phyloP scores from a whole-genome alignment of 139 green algal genomes.

The Chlamydomonas schloesseri region DNA sequence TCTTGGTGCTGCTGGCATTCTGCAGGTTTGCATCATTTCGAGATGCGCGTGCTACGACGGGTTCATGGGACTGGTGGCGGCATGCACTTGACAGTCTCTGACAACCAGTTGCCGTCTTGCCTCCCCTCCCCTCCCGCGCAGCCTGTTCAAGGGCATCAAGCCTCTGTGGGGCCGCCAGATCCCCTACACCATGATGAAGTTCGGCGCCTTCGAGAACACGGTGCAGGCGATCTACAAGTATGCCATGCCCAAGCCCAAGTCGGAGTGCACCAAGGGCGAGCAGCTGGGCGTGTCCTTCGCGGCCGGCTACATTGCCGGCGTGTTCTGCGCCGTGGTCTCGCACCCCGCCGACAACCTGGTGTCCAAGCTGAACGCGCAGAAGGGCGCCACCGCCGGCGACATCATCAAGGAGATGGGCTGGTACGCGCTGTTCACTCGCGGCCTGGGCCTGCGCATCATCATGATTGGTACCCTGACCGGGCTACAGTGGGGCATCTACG shows the following conservation, averaged over 20 bases:
- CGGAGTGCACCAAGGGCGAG: constrained; percentile 91
- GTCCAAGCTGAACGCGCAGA: constrained; percentile 92
- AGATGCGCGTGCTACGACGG: too few species aligned
- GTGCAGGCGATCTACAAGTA: constrained; percentile 93
- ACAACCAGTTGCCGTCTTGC: too few species aligned
- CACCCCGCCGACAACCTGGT: constrained; percentile 96
- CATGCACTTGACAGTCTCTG: too few species aligned
- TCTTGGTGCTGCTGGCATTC: too few species aligned
- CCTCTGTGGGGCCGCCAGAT: constrained; percentile 95
- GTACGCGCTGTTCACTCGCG: constrained; percentile 83
- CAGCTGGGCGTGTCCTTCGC: constrained; percentile 92
- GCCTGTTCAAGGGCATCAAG: constrained; percentile 89
- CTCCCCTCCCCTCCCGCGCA: constrained; percentile 26
- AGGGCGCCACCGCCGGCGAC: constrained; percentile 72
- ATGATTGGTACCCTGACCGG: constrained; percentile 95
- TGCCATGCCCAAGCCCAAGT: constrained; percentile 91
- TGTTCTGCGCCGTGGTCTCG: constrained; percentile 92
- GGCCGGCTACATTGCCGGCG: constrained; percentile 89
- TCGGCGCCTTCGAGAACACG: constrained; percentile 93
- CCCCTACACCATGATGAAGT: constrained; percentile 98
- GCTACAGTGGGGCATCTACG: constrained; percentile 90
- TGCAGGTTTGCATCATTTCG: too few species aligned
- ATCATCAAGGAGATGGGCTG: constrained; percentile 91
- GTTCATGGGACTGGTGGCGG: too few species aligned
- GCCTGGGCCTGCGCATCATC: constrained; percentile 90